A percentile compares a stretch with the other conserved stretches of the same genome.
Conservation (phyloP, 2,329 filamentous ascomycete species). For the Lojkania enalia region DNA sequence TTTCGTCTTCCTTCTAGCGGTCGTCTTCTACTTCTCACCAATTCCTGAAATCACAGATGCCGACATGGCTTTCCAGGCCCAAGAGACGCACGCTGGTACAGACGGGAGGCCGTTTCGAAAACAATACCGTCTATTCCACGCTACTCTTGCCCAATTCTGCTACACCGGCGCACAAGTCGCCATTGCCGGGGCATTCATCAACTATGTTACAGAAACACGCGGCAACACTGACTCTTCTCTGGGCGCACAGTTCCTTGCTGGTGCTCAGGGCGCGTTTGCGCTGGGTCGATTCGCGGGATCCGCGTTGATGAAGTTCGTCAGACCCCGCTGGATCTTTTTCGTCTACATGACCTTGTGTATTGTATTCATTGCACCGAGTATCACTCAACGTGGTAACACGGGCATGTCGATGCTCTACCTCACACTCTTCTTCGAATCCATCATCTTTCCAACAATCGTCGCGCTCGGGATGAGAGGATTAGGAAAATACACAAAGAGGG, state of each 20-base stretch:
- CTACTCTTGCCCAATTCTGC: conserved; percentile 75
- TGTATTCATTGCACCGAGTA: conserved; percentile 59
- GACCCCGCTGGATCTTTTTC: conserved; percentile 71
- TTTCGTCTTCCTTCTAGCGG: conserved; percentile 61
- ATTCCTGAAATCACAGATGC: conserved; percentile 63
- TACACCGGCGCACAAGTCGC: conserved; percentile 75
- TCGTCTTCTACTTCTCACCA: conserved; percentile 61
- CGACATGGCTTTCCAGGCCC: conserved; percentile 61
- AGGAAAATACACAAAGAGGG: conserved; percentile 76
- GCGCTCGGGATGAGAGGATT: conserved; percentile 76
- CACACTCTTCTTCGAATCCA: conserved; percentile 80
- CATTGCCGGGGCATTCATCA: conserved; percentile 50
- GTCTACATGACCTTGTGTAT: conserved; percentile 67
- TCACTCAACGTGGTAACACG: conserved; percentile 55
- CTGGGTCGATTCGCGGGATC: conserved; percentile 71
- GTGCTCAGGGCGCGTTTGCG: conserved; percentile 73
- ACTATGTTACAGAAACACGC: conserved; percentile 55
- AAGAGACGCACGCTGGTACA: conserved; percentile 37
- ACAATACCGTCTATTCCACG: conserved; percentile 75
- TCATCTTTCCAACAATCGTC: conserved; percentile 81
- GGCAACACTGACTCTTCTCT: conserved; percentile 49
- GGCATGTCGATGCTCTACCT: conserved; percentile 67
- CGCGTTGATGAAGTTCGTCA: conserved; percentile 66
- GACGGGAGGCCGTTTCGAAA: conserved; percentile 57
- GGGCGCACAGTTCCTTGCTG: conserved; percentile 70